Evolutionary conservation across 345 rosid species (phyloP).

Genomic region (Syzygium grande): DNA sequence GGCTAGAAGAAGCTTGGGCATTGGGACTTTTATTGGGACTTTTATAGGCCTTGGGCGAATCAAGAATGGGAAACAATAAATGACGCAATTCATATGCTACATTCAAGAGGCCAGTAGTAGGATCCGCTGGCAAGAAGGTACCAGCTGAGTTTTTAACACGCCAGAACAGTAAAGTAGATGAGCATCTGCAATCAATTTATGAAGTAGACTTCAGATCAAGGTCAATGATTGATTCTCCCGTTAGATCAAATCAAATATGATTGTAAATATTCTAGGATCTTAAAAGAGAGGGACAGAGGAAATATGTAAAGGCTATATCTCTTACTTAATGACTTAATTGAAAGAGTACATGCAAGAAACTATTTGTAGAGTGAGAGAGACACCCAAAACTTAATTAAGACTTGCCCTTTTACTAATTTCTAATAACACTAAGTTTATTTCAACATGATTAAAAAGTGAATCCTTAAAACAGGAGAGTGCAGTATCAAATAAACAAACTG

Average conservation of each 20-base stretch:
- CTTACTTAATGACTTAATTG: neutral
- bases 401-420: neutral
- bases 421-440: neutral
- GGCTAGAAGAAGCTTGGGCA: slow-evolving; percentile 24
- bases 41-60: slow-evolving; percentile 29
- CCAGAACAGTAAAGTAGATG: slow-evolving; percentile 75
- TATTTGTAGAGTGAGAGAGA: neutral
- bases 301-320: neutral
- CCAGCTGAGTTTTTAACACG: slow-evolving; percentile 81
- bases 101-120: slow-evolving; percentile 40
- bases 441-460: neutral
- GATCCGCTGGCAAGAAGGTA: slow-evolving; percentile 80
- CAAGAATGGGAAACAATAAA: slow-evolving; percentile 46
- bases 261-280: neutral
- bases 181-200: slow-evolving; percentile 41
- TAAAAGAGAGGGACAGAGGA: neutral
- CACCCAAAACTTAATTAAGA: neutral
- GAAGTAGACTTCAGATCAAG: neutral
- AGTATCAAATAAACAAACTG: neutral
- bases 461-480: neutral
- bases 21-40: slow-evolving; percentile 21
- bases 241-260: neutral
- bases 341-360: neutral
- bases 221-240: neutral
- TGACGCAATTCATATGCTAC: slow-evolving; percentile 74